phyloP scores from a whole-genome alignment of 2,329 filamentous ascomycete genomes.

The Trichophyton equinum region DNA sequence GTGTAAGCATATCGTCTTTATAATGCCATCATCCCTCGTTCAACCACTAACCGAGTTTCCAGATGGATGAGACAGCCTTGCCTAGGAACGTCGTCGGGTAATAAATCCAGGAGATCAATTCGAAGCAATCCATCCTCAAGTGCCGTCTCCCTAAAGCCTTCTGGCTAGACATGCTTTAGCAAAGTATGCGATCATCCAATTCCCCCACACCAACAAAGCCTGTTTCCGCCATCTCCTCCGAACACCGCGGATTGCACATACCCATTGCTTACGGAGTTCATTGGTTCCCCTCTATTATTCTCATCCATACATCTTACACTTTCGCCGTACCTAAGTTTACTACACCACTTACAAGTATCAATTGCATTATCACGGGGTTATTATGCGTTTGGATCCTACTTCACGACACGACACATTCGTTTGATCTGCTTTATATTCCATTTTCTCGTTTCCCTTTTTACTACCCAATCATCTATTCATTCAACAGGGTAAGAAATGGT shows the following conservation, averaged over 20 bases:
- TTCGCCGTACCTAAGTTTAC: neutral
- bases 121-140: conserved; percentile 2
- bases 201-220: neutral
- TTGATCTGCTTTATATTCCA: neutral
- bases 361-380: conserved; percentile 5
- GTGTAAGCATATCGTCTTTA: conserved; percentile 51
- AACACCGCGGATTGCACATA: neutral
- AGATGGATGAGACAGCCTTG: conserved; percentile 6
- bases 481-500: neutral
- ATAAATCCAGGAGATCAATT: conserved; percentile 1
- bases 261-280: neutral
- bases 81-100: neutral
- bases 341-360: neutral
- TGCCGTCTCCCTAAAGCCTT: neutral
- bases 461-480: neutral
- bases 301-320: neutral
- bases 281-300: neutral
- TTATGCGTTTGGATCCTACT: neutral
- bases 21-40: neutral
- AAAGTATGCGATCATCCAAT: neutral
- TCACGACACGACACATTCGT: neutral
- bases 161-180: neutral
- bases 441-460: neutral
- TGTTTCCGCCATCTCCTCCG: neutral
- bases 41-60: neutral